A percentile compares a stretch with the other conserved stretches of the same genome.
phyloP scores from a whole-genome alignment of 2,329 filamentous ascomycete species.

The Phoma sp. region DNA sequence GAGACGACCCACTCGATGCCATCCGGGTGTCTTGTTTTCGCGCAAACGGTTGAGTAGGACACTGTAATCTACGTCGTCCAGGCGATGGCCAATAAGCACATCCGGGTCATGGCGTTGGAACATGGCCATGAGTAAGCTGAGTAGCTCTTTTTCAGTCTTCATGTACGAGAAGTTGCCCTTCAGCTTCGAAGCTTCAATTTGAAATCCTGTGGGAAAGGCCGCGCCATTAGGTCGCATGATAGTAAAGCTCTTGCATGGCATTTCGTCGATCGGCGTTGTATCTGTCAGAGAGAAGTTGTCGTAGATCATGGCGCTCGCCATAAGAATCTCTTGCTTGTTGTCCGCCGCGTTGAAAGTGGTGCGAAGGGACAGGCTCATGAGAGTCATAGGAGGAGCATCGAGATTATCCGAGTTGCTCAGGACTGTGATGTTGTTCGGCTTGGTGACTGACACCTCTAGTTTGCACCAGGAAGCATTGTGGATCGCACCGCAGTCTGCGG shows the following conservation, averaged over 20 bases:
- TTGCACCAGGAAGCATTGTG: conserved; percentile 98
- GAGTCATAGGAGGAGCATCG: conserved; percentile 83
- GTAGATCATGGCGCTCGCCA: conserved; percentile 90
- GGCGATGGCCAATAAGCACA: conserved; percentile 88
- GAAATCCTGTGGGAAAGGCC: conserved; percentile 85
- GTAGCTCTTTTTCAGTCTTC: conserved; percentile 82
- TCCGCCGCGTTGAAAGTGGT: conserved; percentile 88
- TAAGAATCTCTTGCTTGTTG: conserved; percentile 95
- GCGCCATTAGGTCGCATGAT: conserved; percentile 81
- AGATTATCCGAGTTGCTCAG: conserved; percentile 79
- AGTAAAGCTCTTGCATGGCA: conserved; percentile 90
- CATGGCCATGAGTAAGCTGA: conserved; percentile 88
- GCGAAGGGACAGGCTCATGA: conserved; percentile 94
- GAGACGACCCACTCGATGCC: conserved; percentile 90
- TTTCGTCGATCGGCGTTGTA: conserved; percentile 84
- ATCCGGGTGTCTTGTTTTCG: conserved; percentile 89
- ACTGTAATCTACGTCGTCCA: conserved; percentile 97
- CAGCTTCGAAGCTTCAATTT: conserved; percentile 74
- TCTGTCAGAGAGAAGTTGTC: conserved; percentile 87
- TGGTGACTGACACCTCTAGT: conserved; percentile 81
- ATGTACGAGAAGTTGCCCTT: conserved; percentile 79
- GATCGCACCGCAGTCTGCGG: conserved; percentile 80
- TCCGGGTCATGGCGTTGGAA: conserved; percentile 90
- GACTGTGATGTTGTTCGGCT: conserved; percentile 76
- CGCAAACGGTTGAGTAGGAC: conserved; percentile 85